Evolutionary conservation across 2,329 filamentous ascomycete species (phyloP).

Genomic region (Penicillium hesseltinei): DNA sequence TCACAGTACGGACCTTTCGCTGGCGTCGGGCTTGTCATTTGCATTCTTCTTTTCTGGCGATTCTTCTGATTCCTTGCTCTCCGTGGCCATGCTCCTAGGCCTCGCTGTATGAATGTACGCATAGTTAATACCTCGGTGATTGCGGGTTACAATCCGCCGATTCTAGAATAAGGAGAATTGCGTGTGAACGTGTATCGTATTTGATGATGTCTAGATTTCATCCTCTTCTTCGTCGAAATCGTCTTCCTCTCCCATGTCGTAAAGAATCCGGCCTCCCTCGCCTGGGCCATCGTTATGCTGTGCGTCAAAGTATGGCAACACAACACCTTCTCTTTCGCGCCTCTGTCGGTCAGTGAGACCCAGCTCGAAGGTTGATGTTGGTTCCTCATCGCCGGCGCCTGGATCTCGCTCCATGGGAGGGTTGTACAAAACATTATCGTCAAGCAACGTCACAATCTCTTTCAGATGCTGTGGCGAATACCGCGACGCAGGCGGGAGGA

Average conservation of each 20-base stretch:
- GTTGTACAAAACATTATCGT: constrained; percentile 72
- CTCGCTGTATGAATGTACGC: constrained; percentile 37
- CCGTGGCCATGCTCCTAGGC: constrained; percentile 11
- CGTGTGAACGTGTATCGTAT: constrained; percentile 1
- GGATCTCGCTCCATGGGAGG: constrained; percentile 44
- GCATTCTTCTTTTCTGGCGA: constrained; percentile 87
- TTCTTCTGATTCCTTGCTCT: constrained; percentile 65
- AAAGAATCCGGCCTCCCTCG: constrained; percentile 88
- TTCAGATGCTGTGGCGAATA: constrained; percentile 48
- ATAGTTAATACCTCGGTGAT: constrained; percentile 36
- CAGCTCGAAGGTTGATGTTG: constrained; percentile 78
- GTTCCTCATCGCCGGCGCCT: constrained; percentile 52
- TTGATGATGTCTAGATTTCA: constrained; percentile 61
- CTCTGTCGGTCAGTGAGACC: constrained; percentile 88
- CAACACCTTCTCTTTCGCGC: constrained; percentile 79
- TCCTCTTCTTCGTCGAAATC: constrained; percentile 97
- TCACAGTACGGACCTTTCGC: constrained; percentile 80
- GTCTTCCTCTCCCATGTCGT: constrained; percentile 95
- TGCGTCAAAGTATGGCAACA: constrained; percentile 94
- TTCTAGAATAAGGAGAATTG: constrained; percentile 13
- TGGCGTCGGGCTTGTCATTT: constrained; percentile 73
- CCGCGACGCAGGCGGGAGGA: constrained; percentile 51
- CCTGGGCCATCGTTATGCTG: constrained; percentile 71
- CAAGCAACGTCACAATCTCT: constrained; percentile 61
- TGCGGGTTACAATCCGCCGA: constrained; percentile 33